phyloP scores from a whole-genome alignment of 371 early-diverging fungal species.

The Apophysomyces ossiformis region DNA sequence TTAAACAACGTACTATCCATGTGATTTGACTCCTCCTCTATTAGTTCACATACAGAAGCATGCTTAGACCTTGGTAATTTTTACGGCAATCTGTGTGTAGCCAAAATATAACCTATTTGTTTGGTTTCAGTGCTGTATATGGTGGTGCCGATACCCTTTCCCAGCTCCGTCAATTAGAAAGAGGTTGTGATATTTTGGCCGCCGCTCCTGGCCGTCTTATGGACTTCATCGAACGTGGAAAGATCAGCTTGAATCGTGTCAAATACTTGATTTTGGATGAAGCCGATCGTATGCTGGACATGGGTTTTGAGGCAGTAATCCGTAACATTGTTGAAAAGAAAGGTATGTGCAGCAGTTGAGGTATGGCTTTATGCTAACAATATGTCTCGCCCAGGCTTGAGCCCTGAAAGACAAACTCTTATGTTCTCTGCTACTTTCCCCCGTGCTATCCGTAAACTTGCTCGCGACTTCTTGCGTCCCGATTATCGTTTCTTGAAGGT shows the following conservation, averaged over 20 bases:
- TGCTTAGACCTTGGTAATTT: slow-evolving; percentile 41
- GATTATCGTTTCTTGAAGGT: slow-evolving; percentile 53
- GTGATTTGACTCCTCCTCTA: neutral
- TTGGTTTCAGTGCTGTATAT: slow-evolving; percentile 70
- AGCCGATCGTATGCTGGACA: slow-evolving; percentile 98
- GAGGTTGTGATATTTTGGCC: slow-evolving; percentile 95
- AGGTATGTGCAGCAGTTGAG: slow-evolving; percentile 24
- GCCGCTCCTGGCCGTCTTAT: slow-evolving; percentile 98
- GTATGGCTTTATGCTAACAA: slow-evolving; percentile 14
- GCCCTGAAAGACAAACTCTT: slow-evolving; percentile 88
- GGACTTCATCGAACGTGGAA: slow-evolving; percentile 87
- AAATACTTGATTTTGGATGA: slow-evolving; percentile 97
- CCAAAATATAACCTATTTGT: neutral
- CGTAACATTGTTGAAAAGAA: slow-evolving; percentile 94
- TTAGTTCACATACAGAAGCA: slow-evolving; percentile 50
- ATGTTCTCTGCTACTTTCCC: slow-evolving; percentile 99
- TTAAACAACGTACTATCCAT: neutral
- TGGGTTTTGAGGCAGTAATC: slow-evolving; percentile 98
- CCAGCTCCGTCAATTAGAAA: slow-evolving; percentile 82
- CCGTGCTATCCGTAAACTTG: slow-evolving; percentile 87
- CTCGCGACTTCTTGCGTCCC: slow-evolving; percentile 88
- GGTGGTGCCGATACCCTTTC: slow-evolving; percentile 90
- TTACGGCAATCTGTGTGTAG: neutral
- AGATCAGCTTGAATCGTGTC: slow-evolving; percentile 81
- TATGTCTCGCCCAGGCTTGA: slow-evolving; percentile 15